Conservation (phyloP, 2,329 filamentous ascomycete genomes). For the Venturia aucupariae region DNA sequence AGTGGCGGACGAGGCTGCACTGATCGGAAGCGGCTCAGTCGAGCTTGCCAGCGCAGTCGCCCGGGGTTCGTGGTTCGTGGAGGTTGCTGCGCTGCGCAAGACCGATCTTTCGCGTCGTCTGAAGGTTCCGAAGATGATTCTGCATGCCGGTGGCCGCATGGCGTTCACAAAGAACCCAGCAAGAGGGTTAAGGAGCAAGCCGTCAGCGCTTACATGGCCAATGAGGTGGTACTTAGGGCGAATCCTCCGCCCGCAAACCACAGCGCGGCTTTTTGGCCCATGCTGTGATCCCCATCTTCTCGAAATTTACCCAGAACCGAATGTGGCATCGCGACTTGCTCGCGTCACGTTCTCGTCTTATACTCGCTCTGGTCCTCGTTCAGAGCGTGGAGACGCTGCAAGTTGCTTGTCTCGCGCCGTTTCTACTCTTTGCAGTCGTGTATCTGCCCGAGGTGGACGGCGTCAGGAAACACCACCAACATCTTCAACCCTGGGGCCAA, state of each 20-base stretch:
- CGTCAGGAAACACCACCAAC: not conserved
- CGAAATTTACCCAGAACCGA: not conserved
- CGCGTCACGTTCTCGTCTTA: slow-evolving; percentile 3
- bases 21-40: not conserved
- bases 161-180: not conserved
- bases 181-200: not conserved
- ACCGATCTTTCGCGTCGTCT: not conserved
- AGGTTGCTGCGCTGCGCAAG: not conserved
- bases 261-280: slow-evolving; percentile 3
- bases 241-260: not conserved
- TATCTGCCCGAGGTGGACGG: not conserved
- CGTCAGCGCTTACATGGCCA: slow-evolving; percentile 6
- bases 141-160: not conserved
- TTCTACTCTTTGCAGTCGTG: not conserved
- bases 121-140: not conserved
- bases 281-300: slow-evolving; percentile 2
- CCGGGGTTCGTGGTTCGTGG: not conserved
- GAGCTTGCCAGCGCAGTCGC: not conserved
- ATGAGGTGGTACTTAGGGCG: not conserved
- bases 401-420: not conserved
- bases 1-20: not conserved
- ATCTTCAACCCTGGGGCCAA: not conserved
- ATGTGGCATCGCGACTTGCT: not conserved
- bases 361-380: not conserved
- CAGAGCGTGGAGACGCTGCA: not conserved